phyloP scores from a whole-genome alignment of 2,329 filamentous ascomycete genomes.

The Endothia cerciana region DNA sequence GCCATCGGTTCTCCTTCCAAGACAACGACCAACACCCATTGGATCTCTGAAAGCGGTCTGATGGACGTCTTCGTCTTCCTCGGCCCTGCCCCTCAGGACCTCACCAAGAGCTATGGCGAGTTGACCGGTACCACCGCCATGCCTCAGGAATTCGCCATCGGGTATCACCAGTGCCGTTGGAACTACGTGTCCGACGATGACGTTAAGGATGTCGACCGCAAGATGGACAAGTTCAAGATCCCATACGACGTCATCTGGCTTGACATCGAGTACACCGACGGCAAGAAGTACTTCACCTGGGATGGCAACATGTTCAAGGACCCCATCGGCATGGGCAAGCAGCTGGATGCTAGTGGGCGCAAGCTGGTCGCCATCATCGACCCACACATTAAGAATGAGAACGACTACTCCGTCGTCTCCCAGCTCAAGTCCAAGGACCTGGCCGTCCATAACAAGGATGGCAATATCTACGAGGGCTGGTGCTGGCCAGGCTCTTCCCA shows the following conservation, averaged over 20 bases:
- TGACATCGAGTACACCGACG: slow-evolving; percentile 96
- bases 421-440: slow-evolving; percentile 84
- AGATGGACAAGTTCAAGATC: slow-evolving; percentile 93
- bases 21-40: slow-evolving; percentile 86
- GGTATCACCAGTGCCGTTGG: slow-evolving; percentile 97
- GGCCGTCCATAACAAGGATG: slow-evolving; percentile 87
- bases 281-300: slow-evolving; percentile 98
- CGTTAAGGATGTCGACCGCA: slow-evolving; percentile 93
- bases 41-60: slow-evolving; percentile 91
- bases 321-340: slow-evolving; percentile 84
- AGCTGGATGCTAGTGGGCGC: slow-evolving; percentile 80
- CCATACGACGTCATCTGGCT: slow-evolving; percentile 99
- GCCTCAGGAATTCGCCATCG: slow-evolving; percentile 89
- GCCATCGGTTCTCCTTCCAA: slow-evolving; percentile 71
- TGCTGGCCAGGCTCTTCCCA: slow-evolving; percentile 98
- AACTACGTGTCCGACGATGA: slow-evolving; percentile 98
- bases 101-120: slow-evolving; percentile 82
- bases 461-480: slow-evolving; percentile 90
- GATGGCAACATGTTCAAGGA: slow-evolving; percentile 86
- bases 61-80: slow-evolving; percentile 95
- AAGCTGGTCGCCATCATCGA: slow-evolving; percentile 96
- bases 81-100: slow-evolving; percentile 80
- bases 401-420: slow-evolving; percentile 74
- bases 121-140: slow-evolving; percentile 90
- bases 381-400: slow-evolving; percentile 94